Base-by-base conservation (phyloP, 306 rosid species). In the Adenanthera pavonina region DNA sequence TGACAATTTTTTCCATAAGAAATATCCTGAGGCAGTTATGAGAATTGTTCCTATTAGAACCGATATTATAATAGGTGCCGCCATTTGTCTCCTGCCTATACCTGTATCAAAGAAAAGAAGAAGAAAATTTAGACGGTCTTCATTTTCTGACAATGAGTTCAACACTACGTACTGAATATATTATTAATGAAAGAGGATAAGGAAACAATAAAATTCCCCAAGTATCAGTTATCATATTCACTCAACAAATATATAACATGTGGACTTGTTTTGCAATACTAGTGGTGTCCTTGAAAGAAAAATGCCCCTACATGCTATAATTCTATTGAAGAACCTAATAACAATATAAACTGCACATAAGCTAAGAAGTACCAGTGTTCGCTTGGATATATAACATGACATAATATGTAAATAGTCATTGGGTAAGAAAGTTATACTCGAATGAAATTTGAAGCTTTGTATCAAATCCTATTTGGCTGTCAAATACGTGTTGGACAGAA, bases 1-100 rank as follows among this genome's bases (percentile, higher is more conserved):
- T n/a, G 78, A 47, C 49, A 17, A 25, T 56, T 80, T 1, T 34
- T 49, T 65, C 57, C 84, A 78, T 36, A 84, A 69, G 79, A 80
- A 69, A 69, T 38, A 74, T 11, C 38, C 53, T 41, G 36, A 69
- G 19, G 65, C 17, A 16, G 51, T 40, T 9, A 84, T 33, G 9
- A 78, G 25, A 3, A 70, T 2, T 48, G 74, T 19, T 64, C 82
- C 88, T 34, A 56, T 25, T 62, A 70, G 17, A 35, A 78, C 71
- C 0, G 80, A 13, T 33, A 51, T 13, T 35, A 41, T 33, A 25
- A 75, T 52, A 8, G 66, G 14, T 19, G 3, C 41, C 72, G 3
- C 71, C 38, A 65, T 15, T 9, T 78, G 61, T 51, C 41, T 69
- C 54, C 41, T 25, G 66, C 9, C 46, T 57, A 3, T 64, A 61